A percentile compares a stretch with the other conserved stretches of the same genome.
These are phyloP conservation scores for Lachancea sp. DNA, from an alignment of 805 yeast species.

Conservation along the genomic window DNA sequence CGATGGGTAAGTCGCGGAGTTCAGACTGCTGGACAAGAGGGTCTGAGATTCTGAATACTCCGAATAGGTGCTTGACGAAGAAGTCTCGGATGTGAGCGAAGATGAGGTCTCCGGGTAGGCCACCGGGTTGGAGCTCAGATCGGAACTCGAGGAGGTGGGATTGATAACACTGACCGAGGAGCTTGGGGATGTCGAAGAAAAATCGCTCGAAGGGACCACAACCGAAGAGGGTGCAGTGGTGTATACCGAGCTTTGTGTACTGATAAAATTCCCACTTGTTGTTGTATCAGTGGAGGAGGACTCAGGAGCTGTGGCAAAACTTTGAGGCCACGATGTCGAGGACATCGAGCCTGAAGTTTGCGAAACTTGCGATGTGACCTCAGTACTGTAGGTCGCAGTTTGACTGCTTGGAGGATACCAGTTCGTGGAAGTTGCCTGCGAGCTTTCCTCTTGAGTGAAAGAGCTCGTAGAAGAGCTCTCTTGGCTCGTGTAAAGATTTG, in stretches of 20 bases:
- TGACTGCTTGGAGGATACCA: too few species aligned
- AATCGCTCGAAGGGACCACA: background rate
- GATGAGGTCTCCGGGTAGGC: background rate
- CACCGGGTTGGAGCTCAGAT: background rate
- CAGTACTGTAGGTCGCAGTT: too few species aligned
- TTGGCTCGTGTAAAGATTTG: background rate
- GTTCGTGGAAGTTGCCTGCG: background rate
- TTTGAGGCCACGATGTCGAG: background rate
- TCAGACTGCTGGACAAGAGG: background rate
- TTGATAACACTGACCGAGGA: background rate
- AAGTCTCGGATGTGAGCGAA: background rate
- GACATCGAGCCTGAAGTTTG: background rate
- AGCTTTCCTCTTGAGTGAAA: background rate
- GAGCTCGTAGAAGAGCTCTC: background rate
- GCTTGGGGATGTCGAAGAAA: background rate
- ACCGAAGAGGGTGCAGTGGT: background rate
- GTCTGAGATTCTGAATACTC: background rate
- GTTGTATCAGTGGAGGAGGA: background rate
- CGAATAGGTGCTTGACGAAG: background rate
- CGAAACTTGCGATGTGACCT: background rate
- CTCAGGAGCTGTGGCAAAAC: background rate
- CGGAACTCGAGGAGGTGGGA: background rate
- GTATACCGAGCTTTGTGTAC: background rate
- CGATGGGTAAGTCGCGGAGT: background rate
- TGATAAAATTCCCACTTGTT: background rate